These are phyloP conservation scores for Endogone sp. DNA, from an alignment of 192 early-diverging fungal species.

Conservation along the genomic window DNA sequence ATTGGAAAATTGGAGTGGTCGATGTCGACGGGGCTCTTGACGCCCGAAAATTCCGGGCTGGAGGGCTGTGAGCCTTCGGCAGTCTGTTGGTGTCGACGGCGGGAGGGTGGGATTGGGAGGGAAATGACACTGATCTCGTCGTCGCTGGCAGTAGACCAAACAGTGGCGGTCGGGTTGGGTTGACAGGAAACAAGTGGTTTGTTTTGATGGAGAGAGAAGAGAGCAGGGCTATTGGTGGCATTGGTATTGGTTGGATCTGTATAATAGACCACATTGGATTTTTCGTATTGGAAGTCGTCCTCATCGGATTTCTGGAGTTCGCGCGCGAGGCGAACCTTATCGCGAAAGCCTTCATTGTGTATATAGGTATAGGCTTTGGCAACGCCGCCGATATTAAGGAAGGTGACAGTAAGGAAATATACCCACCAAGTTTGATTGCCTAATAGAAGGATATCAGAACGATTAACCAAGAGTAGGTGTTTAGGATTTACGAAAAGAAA, in stretches of 20 bases:
- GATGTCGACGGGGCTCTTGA: neutral
- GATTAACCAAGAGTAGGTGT: neutral
- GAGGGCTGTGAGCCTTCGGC: neutral
- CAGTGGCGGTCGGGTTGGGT: neutral
- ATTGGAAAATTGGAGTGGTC: neutral
- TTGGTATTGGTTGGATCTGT: neutral
- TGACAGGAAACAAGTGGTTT: neutral
- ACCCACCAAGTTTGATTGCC: constrained; percentile 13
- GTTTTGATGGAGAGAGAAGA: neutral
- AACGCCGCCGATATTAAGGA: constrained; percentile 14
- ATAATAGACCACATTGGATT: neutral
- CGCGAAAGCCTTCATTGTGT: neutral
- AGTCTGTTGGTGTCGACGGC: neutral
- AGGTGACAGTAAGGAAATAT: constrained; percentile 9
- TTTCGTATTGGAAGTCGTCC: neutral
- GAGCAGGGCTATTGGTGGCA: neutral
- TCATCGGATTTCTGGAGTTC: neutral
- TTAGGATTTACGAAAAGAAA: too few relatives aligned
- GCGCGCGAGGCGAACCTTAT: neutral
- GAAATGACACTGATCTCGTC: neutral
- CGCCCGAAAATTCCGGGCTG: neutral
- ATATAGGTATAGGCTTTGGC: constrained; percentile 8
- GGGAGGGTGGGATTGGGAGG: neutral
- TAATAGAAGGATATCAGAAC: too few relatives aligned
- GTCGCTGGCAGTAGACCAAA: neutral